Evolutionary conservation across 164 flowering plant species (phyloP), one percentile per base, ranked within the genome.

Genomic region (Aristolochia californica): DNA sequence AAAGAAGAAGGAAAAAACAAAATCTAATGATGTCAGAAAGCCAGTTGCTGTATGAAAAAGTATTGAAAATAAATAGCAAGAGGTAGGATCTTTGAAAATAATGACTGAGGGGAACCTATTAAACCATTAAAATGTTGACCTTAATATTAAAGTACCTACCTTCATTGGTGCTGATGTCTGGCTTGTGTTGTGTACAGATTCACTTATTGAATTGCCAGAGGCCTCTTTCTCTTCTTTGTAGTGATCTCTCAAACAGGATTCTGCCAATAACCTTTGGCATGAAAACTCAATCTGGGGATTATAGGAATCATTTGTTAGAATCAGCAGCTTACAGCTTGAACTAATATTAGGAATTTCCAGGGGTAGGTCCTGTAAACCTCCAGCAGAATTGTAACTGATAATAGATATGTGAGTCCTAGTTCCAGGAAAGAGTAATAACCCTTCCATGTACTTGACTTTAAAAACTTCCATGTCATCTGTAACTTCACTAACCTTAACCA

Each of bases 371-470:
- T 48, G 34, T n/a, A 57, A 52, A 47, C 62, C 57, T 45, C 20
- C 43, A 53, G 56, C 59, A n/a, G 61, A 62, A 62, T 58, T 30
- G 60, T 74, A 81, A 44, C 68, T 58, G 59, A 80, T 53, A 20
- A 78, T 50, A 62, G 91, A 86, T 43, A 78, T 74, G 66, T 69
- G 80, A 43, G 95, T 83, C 18, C 59, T 53, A 52, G 80, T 67
- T 18, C 77, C 78, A 22, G 94, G 95, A 48, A 79, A 77, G 55
- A 90, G 82, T 28, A 90, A 40, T 57, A 90, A 74, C 44, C 87
- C 85, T 58, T 81, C 78, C 51, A 71, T 54, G 62, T 78, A 77
- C 62, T 80, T 79, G 43, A 81, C 73, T 44, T 70, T 69, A 57
- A 90, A 75, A 62, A 61, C 23, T 48, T 73, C 59, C 11, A 38